phyloP scores from a whole-genome alignment of 768 basidiomycete species.

The Cystofilobasidium ferigula region DNA sequence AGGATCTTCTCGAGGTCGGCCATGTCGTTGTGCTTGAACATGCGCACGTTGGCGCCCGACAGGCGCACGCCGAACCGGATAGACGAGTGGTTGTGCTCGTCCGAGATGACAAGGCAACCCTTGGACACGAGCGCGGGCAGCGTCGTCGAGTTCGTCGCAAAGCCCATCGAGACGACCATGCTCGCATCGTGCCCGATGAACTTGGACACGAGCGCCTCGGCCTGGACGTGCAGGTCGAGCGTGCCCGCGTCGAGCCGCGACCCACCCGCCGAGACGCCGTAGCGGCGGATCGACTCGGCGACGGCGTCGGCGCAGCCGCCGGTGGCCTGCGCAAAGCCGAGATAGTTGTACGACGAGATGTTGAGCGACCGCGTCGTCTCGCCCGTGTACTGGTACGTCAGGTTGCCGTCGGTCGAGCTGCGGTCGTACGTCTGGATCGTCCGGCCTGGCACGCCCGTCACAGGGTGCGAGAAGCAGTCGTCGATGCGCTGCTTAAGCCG shows the following conservation, averaged over 20 bases:
- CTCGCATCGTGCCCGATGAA: conserved; percentile 87
- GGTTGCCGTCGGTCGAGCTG: conserved; percentile 66
- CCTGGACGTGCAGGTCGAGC: conserved; percentile 64
- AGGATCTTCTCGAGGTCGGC: conserved; percentile 63
- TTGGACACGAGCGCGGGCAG: conserved; percentile 83
- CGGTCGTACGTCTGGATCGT: conserved; percentile 80
- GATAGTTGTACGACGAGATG: conserved; percentile 97
- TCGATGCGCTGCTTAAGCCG: conserved; percentile 88
- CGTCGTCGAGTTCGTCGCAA: conserved; percentile 49
- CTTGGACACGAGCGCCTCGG: conserved; percentile 75
- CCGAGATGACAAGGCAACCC: conserved; percentile 88
- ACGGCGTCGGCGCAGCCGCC: conserved; percentile 93
- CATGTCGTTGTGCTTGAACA: conserved; percentile 98
- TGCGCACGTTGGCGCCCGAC: conserved; percentile 75
- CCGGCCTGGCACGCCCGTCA: conserved; percentile 89
- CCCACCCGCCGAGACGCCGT: conserved; percentile 69
- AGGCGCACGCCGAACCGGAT: conserved; percentile 85
- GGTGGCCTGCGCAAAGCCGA: conserved; percentile 87
- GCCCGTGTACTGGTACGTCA: conserved; percentile 65
- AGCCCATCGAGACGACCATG: conserved; percentile 57
- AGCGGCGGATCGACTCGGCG: conserved; percentile 65
- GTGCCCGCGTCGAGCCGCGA: conserved; percentile 74
- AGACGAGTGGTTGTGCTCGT: conserved; percentile 91
- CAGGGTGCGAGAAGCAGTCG: conserved; percentile 85
- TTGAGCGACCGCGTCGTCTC: conserved; percentile 75